Conservation (phyloP, 176 grass and related monocot genomes). For the Eragrostis curvula region DNA sequence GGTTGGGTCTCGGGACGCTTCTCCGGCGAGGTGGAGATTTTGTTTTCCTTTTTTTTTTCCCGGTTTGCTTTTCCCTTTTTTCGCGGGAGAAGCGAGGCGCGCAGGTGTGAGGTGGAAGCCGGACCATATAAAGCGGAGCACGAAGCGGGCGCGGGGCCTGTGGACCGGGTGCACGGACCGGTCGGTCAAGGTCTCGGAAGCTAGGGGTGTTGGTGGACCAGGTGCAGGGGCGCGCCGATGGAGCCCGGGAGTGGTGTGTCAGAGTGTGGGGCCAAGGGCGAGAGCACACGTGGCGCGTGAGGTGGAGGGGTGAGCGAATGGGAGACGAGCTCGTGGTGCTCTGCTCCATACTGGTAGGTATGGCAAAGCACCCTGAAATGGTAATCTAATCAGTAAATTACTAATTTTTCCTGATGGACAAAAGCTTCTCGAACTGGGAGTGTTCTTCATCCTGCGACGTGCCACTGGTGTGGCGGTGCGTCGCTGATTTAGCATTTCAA, state of each 20-base stretch:
- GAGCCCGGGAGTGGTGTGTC: not conserved
- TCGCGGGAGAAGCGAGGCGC: too few species aligned
- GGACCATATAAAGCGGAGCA: not conserved
- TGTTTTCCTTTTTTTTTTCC: not conserved
- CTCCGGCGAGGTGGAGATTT: not conserved
- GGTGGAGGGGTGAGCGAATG: slow-evolving; percentile 2
- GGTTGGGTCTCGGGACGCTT: slow-evolving; percentile 11
- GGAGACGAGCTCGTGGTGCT: slow-evolving; percentile 7
- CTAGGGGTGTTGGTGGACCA: not conserved
- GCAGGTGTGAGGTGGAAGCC: not conserved
- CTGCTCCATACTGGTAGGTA: not conserved
- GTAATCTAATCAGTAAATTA: not conserved
- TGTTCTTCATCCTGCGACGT: not conserved
- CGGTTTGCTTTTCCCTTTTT: not conserved
- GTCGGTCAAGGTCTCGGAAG: not conserved
- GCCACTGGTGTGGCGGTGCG: not conserved
- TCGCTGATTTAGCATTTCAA: not conserved
- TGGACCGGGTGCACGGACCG: not conserved
- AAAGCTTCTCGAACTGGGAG: not conserved
- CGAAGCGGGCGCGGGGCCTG: not conserved
- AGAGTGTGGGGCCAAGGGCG: not conserved
- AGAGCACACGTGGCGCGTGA: slow-evolving; percentile 1
- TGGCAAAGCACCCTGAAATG: not conserved
- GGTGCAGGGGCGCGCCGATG: not conserved
- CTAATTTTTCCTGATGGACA: not conserved